phyloP scores from a whole-genome alignment of 345 rosid genomes.

The Jatropha curcas region DNA sequence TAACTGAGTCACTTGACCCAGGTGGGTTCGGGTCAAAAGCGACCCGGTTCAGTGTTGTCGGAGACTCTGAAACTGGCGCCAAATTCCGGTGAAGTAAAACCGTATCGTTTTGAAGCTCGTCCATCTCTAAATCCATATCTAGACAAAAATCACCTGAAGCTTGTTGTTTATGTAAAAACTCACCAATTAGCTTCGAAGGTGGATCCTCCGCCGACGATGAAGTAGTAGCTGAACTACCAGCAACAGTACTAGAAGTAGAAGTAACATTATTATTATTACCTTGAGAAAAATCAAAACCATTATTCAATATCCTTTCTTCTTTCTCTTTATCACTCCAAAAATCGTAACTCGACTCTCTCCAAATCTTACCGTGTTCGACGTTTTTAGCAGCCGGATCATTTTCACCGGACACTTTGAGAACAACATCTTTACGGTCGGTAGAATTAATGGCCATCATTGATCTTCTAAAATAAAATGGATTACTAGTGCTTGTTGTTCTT shows the following conservation, averaged over 20 bases:
- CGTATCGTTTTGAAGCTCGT: constrained; percentile 45
- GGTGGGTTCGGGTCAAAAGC: constrained; percentile 37
- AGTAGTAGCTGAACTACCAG: not conserved
- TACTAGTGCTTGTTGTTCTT: not conserved
- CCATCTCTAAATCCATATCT: constrained; percentile 78
- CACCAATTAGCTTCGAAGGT: constrained; percentile 64
- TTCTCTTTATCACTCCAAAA: constrained; percentile 37
- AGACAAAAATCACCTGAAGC: constrained; percentile 70
- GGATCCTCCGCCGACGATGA: constrained; percentile 47
- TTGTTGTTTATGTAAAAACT: constrained; percentile 67
- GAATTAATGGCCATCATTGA: constrained; percentile 42
- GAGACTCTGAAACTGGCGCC: constrained; percentile 43
- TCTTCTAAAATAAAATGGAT: not conserved
- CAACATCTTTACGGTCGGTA: constrained; percentile 36
- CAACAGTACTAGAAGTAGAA: not conserved
- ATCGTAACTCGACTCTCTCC: constrained; percentile 67
- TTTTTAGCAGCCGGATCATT: constrained; percentile 12
- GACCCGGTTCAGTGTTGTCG: constrained; percentile 30
- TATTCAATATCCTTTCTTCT: constrained; percentile 20
- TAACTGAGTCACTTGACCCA: constrained; percentile 18
- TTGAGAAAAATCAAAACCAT: constrained; percentile 39
- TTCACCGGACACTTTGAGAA: constrained; percentile 39
- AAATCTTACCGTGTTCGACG: constrained; percentile 27
- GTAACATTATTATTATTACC: not conserved
- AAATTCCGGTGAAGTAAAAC: constrained; percentile 11